Base-by-base conservation (phyloP, 257 asterid genomes). In the Dorcoceras hygrometricum region DNA sequence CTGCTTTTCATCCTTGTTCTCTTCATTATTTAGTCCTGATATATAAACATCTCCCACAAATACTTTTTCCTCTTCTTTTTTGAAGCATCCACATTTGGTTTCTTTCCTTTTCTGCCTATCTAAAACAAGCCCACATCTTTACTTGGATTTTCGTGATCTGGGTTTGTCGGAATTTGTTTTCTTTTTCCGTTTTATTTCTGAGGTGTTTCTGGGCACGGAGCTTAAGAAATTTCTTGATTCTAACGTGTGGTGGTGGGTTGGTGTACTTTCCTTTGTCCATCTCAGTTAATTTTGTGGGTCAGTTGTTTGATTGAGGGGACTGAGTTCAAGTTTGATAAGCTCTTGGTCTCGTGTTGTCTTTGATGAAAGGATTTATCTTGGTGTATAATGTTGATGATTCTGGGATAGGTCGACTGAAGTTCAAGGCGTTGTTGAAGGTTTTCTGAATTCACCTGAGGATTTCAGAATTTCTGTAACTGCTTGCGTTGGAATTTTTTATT, bases 1-100 rank as follows among this genome's bases (percentile, higher is more conserved):
- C 87, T 92, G 23, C 91, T 89, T 76, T 86, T 83, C 87, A 86
- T 92, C 74, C 89, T 89, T 69, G 69, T 75, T 58, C 95, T 93
- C 86, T 87, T 88, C 84, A 67, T 87, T 79, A 83, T 83, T 36
- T 89, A 79, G 77, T 59, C 62, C 54, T 26, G 22, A 43, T 62
- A n/a, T 12, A 18, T 22, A 60, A 2, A 39, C 51, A 62, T 50
- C 57, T 50, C 22, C 24, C 10, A 27, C 19, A 28, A 46, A 28
- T 19, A 26, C 48, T 16, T 24, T 23, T 48, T 73, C 36, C 50
- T 67, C 28, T 31, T 10, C 31, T 24, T 67, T 59, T 36, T 54
- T 62, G 58, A 46, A 67, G 51, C 54, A 36, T 72, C 77, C 68
- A 71, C 80, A 72, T 68, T 73, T 32, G 32, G 25, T 59, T 78